phyloP scores from a whole-genome alignment of 495 filamentous ascomycete genomes.

The Hamigera avellanea region DNA sequence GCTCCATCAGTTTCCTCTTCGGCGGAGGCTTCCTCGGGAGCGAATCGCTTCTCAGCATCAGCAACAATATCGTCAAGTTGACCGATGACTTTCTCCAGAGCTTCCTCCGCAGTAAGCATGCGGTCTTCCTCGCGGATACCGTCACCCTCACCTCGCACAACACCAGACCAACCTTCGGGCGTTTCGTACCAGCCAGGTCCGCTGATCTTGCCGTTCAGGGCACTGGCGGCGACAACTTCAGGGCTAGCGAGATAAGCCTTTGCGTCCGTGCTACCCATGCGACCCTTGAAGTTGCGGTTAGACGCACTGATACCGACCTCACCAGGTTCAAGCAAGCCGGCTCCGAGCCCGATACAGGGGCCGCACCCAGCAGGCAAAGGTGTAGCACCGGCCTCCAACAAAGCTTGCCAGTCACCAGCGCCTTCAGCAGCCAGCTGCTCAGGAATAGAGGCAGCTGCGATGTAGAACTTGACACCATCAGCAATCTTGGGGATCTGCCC shows the following conservation, averaged over 20 bases:
- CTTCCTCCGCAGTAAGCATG: conserved; percentile 51
- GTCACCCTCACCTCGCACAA: conserved; percentile 59
- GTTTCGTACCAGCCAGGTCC: conserved; percentile 73
- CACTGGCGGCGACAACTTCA: conserved; percentile 85
- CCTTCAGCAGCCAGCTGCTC: conserved; percentile 76
- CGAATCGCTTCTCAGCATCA: conserved; percentile 30
- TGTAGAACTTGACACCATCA: conserved; percentile 73
- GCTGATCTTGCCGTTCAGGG: conserved; percentile 62
- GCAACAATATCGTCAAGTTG: conserved; percentile 54
- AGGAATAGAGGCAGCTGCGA: conserved; percentile 72
- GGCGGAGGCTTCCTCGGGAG: conserved; percentile 10
- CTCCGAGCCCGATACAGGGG: conserved; percentile 80
- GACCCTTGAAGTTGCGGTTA: conserved; percentile 90
- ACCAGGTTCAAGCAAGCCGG: conserved; percentile 69
- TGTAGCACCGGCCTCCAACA: conserved; percentile 70
- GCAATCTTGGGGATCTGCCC: conserved; percentile 64
- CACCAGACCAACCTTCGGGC: conserved; percentile 53
- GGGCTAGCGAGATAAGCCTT: conserved; percentile 85
- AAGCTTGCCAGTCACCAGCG: conserved; percentile 75
- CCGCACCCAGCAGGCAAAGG: conserved; percentile 72
- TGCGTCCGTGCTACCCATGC: conserved; percentile 76
- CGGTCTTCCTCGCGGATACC: conserved; percentile 49
- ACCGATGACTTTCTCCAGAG: conserved; percentile 54
- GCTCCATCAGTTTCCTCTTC: conserved; percentile 12
- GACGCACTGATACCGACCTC: conserved; percentile 83